These are phyloP conservation scores for Malassezia vespertilionis DNA, from an alignment of 1,284 basidiomycete genomes.

Conservation along the genomic window DNA sequence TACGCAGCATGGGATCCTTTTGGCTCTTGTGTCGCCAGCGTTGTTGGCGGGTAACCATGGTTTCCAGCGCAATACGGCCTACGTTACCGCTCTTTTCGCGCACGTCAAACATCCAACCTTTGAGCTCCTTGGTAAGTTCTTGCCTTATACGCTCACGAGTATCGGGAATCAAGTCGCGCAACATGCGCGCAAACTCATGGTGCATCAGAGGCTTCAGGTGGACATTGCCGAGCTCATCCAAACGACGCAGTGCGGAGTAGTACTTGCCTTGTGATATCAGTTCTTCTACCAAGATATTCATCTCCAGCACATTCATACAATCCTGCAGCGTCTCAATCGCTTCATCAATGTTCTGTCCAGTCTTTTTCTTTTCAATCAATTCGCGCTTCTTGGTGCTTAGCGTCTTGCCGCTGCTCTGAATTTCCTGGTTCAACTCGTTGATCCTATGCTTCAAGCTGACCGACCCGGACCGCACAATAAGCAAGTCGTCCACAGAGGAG, in stretches of 20 bases:
- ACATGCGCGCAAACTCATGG: slow-evolving; percentile 81
- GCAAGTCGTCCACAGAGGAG: slow-evolving; percentile 82
- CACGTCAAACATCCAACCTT: slow-evolving; percentile 93
- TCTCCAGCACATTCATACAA: slow-evolving; percentile 79
- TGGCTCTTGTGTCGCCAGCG: slow-evolving; percentile 59
- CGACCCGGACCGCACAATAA: slow-evolving; percentile 72
- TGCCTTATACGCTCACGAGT: slow-evolving; percentile 77
- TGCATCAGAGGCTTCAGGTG: slow-evolving; percentile 72
- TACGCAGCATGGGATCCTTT: slow-evolving; percentile 49
- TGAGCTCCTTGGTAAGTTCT: slow-evolving; percentile 84
- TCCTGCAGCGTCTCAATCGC: slow-evolving; percentile 88
- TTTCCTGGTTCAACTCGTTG: slow-evolving; percentile 55
- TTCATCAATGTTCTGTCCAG: slow-evolving; percentile 84
- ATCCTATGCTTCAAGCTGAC: slow-evolving; percentile 53
- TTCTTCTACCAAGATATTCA: slow-evolving; percentile 82
- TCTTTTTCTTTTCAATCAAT: slow-evolving; percentile 72
- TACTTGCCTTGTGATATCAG: slow-evolving; percentile 84
- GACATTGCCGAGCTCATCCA: slow-evolving; percentile 62
- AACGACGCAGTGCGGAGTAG: slow-evolving; percentile 69
- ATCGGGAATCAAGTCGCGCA: slow-evolving; percentile 81
- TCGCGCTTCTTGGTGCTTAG: slow-evolving; percentile 30
- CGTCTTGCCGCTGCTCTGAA: slow-evolving; percentile 47
- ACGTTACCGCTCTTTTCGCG: slow-evolving; percentile 77
- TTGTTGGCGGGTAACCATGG: slow-evolving; percentile 72
- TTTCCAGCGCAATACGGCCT: slow-evolving; percentile 75